Base-by-base conservation (phyloP, 2,329 filamentous ascomycete species). In the Chaetomiaceae sp. region DNA sequence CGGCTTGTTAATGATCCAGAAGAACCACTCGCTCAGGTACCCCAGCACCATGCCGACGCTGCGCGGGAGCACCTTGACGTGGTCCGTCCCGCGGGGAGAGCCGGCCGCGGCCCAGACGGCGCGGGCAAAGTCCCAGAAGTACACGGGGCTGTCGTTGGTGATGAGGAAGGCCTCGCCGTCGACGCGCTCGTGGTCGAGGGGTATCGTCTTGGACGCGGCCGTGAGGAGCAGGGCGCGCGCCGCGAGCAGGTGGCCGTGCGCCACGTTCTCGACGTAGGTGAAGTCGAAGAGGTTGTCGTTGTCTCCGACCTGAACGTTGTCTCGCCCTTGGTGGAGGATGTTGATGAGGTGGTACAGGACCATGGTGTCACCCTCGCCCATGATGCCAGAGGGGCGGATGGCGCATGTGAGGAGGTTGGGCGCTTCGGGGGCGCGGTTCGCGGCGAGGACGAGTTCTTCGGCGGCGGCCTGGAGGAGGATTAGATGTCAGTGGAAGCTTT, bases 81-180 rank as follows among this genome's bases (percentile, higher is more conserved):
- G 72, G 46, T 76, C 74, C 5, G 74, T 78, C 19, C 80, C 81
- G 54, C 71, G 70, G 7, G 72, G 67, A 53, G 70, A 75, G 33
- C 83, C 83, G 11, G 80, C 80, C 38, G 76, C 78, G 59, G 73
- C 73, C 89, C 89, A 97, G 43, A 96, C 79, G 36, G 84, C 83
- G 37, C 89, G 80, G 55, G 88, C 83, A 67, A 95, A 88, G 70
- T 95, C 90, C 84, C 94, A 95, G 71, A 96, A 95, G 69, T 92
- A 92, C 19, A 95, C 78, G 5, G 92, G 92, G 62, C 83, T 77
- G 71, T 91, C 89, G 69, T 97, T 97, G 54, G 90, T 94, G 65
- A 97, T 82, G 72, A 96, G 84, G 75, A 97, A 92, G 47, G 85
- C 85, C 69, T 96, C 85, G 55, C 92, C 94, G 67, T 91, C 88